Base-by-base conservation (phyloP, 805 yeast species). In the Priceomyces medius region DNA sequence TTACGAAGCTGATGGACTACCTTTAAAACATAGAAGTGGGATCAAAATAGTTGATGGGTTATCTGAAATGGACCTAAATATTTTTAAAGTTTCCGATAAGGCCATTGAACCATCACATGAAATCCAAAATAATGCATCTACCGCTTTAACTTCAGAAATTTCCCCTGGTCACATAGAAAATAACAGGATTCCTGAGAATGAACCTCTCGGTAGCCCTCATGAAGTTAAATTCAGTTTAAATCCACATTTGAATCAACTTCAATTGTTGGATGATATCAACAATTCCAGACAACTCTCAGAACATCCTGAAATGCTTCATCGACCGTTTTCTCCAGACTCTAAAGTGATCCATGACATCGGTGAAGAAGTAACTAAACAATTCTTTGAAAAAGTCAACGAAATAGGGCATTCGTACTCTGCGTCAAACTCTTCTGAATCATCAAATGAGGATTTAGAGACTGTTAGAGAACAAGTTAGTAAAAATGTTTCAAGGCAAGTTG, bases 301-400 rank as follows among this genome's bases (percentile, higher is more conserved):
- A 12, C 12, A 10, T 19, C 24, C 37, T 9, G 33, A 31, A 21
- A 28, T 20, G 8, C 19, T 17, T 20, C 12, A 27, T 13, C 19
- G 38, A 13, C 18, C 38, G 7, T 24, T 35, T 10, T 37, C 44
- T 20, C 37, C 49, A 12, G 48, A 49, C 28, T 34, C 50, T 10
- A 51, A 57, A 3, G 48, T 59, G 6, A 61, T 64, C 24, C 62
- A 61, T 33, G 60, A 56, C 37, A 60, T 63, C n/a, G 68, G 68
- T 3, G 54, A 63, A 14, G 59, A 62, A 40, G 61, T 64, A 21
- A 59, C 65, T 9, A 51, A 62, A 38, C 63, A 63, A 41, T 61
- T 63, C 35, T 49, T 61, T 21, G 55, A 53, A 23, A 63, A 63
- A 41, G 66, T 63, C 14, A 58, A 61, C 23, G 68, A 64, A 39